A percentile compares a stretch with the other conserved stretches of the same genome.
phyloP scores from a whole-genome alignment of 495 filamentous ascomycete species.

The Penicillium coprophilum region DNA sequence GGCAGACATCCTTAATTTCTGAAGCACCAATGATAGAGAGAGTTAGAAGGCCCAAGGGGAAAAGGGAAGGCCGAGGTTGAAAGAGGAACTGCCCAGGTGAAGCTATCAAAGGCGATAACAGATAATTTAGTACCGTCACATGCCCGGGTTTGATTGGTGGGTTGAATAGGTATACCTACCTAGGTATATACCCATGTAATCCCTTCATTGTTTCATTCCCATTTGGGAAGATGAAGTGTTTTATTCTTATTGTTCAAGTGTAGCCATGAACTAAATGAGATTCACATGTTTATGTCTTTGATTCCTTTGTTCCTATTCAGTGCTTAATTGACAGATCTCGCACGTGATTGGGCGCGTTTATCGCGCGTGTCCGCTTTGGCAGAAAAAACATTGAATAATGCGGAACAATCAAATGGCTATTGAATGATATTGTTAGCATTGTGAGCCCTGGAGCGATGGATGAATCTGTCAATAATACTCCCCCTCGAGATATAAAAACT shows the following conservation, averaged over 20 bases:
- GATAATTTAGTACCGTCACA: slow-evolving; percentile 12
- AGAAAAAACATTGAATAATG: slow-evolving; percentile 28
- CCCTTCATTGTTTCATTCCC: not conserved
- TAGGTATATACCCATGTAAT: not conserved
- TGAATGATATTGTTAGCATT: slow-evolving; percentile 6
- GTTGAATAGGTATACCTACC: too few species aligned
- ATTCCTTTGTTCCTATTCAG: not conserved
- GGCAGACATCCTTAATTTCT: slow-evolving; percentile 29
- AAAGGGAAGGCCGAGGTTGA: not conserved
- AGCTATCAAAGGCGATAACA: slow-evolving; percentile 16
- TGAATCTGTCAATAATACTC: slow-evolving; percentile 48
- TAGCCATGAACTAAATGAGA: not conserved
- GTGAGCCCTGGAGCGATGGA: slow-evolving; percentile 42
- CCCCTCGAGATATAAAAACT: slow-evolving; percentile 49
- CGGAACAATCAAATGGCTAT: slow-evolving; percentile 13
- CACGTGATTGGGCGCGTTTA: slow-evolving; percentile 29
- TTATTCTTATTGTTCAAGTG: not conserved
- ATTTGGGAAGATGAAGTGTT: too few species aligned
- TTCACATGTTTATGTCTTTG: not conserved
- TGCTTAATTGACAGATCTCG: slow-evolving; percentile 9
- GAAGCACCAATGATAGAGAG: not conserved
- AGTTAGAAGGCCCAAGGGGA: not conserved
- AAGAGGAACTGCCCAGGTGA: not conserved
- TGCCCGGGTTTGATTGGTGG: slow-evolving; percentile 7
- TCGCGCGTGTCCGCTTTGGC: slow-evolving; percentile 30